Base-by-base conservation (phyloP, 495 filamentous ascomycete species). In the Parathielavia appendiculata region DNA sequence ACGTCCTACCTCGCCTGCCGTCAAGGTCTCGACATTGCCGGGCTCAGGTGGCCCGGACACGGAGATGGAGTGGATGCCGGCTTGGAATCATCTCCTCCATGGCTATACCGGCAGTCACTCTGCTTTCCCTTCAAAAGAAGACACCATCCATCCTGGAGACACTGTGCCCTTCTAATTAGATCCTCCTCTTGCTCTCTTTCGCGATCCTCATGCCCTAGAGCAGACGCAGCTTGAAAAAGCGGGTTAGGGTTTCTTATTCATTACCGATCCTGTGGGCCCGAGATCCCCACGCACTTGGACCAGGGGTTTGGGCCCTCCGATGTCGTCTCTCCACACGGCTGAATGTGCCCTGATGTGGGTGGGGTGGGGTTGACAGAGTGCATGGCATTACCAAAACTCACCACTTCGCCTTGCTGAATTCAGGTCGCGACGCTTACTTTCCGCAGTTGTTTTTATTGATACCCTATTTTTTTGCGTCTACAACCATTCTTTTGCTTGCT, bases 241-340 rank as follows among this genome's bases (percentile, higher is more conserved):
- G 51, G 51, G 38, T 54, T 54, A 54, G 51, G 51, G 51, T 54
- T 54, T 32, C 1, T 1, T 16, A 23, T 19, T 14, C 1, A 20
- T 19, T 43, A 7, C n/a, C n/a, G n/a, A n/a, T n/a, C n/a, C n/a
- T n/a, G n/a, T n/a, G n/a, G n/a, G n/a, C n/a, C n/a, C n/a, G n/a
- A n/a, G n/a, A n/a, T 11, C 35, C 35, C 22, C 10, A 22, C 20
- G 16, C 38, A 36, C 26, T 49, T 40, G 22, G 46, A 38, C 58
- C 46, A 56, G 52, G 58, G 51, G 38, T 10, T 48, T 55, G 50
- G 49, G 20, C 52, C 57, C 62, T 64, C 62, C 57, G 58, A 64
- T 64, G 61, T 56, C 61, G 61, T 53, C 47, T 53, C 47, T 45
- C 51, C 56, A 53, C 57, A 54, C 40, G 48, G 43, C 23, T 19